Base-by-base conservation (phyloP, 2,329 filamentous ascomycete genomes). In the Pestalotiopsis sp. region DNA sequence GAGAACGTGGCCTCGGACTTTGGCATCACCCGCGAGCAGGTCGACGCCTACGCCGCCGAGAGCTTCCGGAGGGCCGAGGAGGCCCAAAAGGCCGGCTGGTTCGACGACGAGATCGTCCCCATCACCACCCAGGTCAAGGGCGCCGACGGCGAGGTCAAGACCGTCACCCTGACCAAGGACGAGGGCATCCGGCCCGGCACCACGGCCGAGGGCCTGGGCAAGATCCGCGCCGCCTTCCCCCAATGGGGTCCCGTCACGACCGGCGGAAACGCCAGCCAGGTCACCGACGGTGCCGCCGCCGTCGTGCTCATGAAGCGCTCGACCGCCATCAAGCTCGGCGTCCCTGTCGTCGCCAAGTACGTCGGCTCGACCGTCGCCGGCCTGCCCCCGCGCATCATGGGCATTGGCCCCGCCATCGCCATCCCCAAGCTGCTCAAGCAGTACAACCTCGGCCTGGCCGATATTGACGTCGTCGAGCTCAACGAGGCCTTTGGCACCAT, bases 401-500 rank as follows among this genome's bases (percentile, higher is more conserved):
- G 95, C 72, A 97, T 98, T 73, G 93, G 93, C 67, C 93, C 93
- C 45, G 90, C 90, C 58, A 81, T 92, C 45, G 90, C 89, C 69
- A 91, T 92, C 71, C 90, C 90, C 71, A 99, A 99, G 88, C 90
- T 99, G 38, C 88, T 99, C 60, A 82, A 82, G 77, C 91, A 96
- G 83, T 90, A 92, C 87, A 90, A 92, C 81, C 82, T 99, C 70
- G 88, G 87, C 27, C 84, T 97, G 66, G 88, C 91, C 69, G 96
- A 98, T 75, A 88, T 96, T 71, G 96, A 99, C 77, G 87, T 98
- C 45, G 86, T 95, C 74, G 96, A 98, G 87, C 83, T 99, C 78
- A 99, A 99, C 85, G 96, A 99, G 87, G 96, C 96, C 1, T 99
- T 99, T 77, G 95, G 95, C 25, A 96, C 93, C 65, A 98, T 98